A percentile compares a stretch with the other conserved stretches of the same genome.
These are phyloP conservation scores for Fulvia fulva DNA, from an alignment of 2,329 filamentous ascomycete genomes.

Conservation along the genomic window DNA sequence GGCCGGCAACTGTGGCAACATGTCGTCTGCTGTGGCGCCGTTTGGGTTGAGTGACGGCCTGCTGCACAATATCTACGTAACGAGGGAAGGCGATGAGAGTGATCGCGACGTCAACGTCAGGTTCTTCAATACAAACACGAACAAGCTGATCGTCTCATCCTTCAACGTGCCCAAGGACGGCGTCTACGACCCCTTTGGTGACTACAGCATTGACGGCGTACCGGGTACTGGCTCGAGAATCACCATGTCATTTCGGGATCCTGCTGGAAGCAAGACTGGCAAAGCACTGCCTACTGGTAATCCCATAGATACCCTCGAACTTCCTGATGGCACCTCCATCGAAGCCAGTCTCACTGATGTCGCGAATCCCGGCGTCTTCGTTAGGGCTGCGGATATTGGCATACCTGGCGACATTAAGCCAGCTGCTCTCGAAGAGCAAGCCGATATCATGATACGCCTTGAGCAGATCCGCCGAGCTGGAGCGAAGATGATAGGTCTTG, in stretches of 20 bases:
- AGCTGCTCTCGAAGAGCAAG: constrained; percentile 50
- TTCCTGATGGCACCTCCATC: constrained; percentile 38
- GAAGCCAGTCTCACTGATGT: constrained; percentile 59
- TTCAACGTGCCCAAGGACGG: constrained; percentile 53
- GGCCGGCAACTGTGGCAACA: constrained; percentile 72
- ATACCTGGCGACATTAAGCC: constrained; percentile 52
- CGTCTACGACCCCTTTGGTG: constrained; percentile 39
- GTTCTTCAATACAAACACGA: constrained; percentile 69
- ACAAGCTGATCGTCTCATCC: constrained; percentile 57
- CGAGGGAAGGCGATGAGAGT: constrained; percentile 24
- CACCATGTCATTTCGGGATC: constrained; percentile 58
- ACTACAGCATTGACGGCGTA: constrained; percentile 63
- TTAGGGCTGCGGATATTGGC: constrained; percentile 52
- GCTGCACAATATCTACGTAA: constrained; percentile 35
- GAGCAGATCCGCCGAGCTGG: constrained; percentile 57
- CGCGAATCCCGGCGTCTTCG: constrained; percentile 61
- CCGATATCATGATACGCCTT: constrained; percentile 48
- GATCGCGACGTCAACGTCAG: constrained; percentile 45
- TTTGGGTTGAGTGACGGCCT: constrained; percentile 57
- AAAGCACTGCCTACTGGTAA: constrained; percentile 59
- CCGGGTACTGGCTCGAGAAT: constrained; percentile 56
- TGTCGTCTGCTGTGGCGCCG: constrained; percentile 64
- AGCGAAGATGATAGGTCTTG: constrained; percentile 59
- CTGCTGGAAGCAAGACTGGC: constrained; percentile 61
- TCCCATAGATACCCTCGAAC: constrained; percentile 46